Conservation (phyloP, 495 filamentous ascomycete species). For the Penicillium riverlandense region DNA sequence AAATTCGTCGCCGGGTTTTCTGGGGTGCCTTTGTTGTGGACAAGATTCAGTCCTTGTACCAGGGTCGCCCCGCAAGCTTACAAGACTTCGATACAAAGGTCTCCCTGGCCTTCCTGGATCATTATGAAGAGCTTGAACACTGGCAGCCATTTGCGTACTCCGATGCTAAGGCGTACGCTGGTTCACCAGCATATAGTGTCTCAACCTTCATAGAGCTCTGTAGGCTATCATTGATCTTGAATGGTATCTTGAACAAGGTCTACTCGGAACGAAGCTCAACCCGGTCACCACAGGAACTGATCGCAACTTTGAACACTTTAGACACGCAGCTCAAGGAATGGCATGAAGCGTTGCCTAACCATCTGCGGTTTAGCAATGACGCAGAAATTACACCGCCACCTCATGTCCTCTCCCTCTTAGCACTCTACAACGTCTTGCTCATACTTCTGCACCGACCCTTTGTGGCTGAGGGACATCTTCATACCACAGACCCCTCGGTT, state of each 20-base stretch:
- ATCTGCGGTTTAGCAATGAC: conserved; percentile 6
- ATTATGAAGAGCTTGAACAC: conserved; percentile 28
- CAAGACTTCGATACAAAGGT: conserved; percentile 21
- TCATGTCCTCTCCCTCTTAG: conserved; percentile 9
- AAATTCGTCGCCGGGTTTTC: conserved; percentile 32
- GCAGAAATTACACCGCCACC: conserved; percentile 2
- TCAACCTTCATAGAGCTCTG: conserved; percentile 24
- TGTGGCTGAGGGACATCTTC: conserved; percentile 13
- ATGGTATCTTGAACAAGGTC: conserved; percentile 21
- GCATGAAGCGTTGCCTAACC: conserved; percentile 7
- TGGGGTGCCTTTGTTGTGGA: conserved; percentile 33
- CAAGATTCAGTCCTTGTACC: conserved; percentile 29
- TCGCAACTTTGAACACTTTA: conserved; percentile 2
- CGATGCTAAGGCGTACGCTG: background rate
- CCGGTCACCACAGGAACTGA: conserved; percentile 9
- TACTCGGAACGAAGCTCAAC: conserved; percentile 20
- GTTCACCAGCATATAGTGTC: conserved; percentile 19
- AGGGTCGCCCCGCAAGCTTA: conserved; percentile 24
- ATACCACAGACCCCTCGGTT: conserved; percentile 14
- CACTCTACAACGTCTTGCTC: conserved; percentile 11
- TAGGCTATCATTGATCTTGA: conserved; percentile 21
- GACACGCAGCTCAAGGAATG: conserved; percentile 9
- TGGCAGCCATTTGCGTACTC: conserved; percentile 21
- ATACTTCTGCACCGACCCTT: conserved; percentile 21
- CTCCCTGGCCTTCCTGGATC: conserved; percentile 20